phyloP scores from a whole-genome alignment of 208 protist genomes.

The Eutreptiella sp. region DNA sequence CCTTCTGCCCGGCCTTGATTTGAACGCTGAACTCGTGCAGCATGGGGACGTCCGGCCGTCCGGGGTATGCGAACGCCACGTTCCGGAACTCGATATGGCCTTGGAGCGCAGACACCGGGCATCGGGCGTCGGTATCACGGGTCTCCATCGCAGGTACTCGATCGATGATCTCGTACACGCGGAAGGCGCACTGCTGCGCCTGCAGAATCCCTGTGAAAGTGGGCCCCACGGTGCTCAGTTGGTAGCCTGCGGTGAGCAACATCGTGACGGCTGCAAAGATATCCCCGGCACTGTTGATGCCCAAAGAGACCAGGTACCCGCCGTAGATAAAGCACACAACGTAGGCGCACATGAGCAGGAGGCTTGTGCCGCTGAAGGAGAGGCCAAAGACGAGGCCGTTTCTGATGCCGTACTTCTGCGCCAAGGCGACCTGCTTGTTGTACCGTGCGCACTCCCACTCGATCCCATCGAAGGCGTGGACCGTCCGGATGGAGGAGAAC shows the following conservation, averaged over 20 bases:
- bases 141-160: no score
- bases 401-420: constrained; percentile 50
- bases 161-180: constrained; percentile 67
- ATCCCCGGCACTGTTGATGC: constrained; percentile 45
- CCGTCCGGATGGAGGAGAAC: constrained; percentile 67
- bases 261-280: constrained; percentile 52
- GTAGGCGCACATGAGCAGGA: constrained; percentile 50
- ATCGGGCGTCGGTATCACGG: no score
- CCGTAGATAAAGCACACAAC: constrained; percentile 58
- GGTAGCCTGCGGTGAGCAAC: constrained; percentile 53
- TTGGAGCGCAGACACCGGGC: no score
- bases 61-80: constrained; percentile 38
- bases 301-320: constrained; percentile 57
- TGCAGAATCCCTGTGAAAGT: constrained; percentile 55
- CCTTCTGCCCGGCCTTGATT: constrained; percentile 55
- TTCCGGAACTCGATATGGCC: constrained; percentile 35
- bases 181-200: constrained; percentile 54
- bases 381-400: constrained; percentile 49
- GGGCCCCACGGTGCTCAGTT: constrained; percentile 53
- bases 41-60: constrained; percentile 53
- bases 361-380: constrained; percentile 42
- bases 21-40: constrained; percentile 54
- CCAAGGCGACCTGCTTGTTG: constrained; percentile 38
- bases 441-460: constrained; percentile 55
- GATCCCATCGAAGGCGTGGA: constrained; percentile 61